These are phyloP conservation scores for Cyclotella baltica DNA, from an alignment of 108 stramenopile genomes.

Conservation along the genomic window DNA sequence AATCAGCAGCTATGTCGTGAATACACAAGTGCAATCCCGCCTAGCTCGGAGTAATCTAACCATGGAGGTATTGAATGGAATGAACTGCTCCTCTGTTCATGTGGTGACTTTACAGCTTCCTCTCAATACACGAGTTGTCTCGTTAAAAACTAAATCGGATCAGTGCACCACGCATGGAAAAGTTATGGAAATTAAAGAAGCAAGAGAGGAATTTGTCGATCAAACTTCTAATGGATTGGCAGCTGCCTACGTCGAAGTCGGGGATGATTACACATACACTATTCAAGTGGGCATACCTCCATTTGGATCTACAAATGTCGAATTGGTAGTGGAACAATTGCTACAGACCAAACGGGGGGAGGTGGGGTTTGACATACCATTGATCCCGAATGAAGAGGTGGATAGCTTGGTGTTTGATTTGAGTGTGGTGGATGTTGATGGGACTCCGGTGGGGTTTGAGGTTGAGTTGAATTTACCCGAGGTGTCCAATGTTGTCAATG, in stretches of 20 bases:
- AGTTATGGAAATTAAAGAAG: conserved; percentile 16
- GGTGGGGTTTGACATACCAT: conserved; percentile 15
- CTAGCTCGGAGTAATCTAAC: conserved; percentile 14
- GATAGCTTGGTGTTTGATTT: conserved; percentile 20
- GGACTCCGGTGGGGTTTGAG: conserved; percentile 5
- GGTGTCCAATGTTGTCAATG: neutral
- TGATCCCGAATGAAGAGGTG: conserved; percentile 22
- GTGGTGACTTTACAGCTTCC: conserved; percentile 15
- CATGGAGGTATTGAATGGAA: conserved; percentile 13
- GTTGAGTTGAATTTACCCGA: conserved; percentile 2
- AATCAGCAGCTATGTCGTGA: conserved; percentile 5
- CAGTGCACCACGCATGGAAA: conserved; percentile 8
- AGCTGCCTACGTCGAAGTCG: conserved; percentile 18
- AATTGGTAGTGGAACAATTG: conserved; percentile 17
- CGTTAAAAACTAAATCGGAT: conserved; percentile 9
- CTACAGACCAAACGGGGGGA: conserved; percentile 11
- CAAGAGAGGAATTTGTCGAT: conserved; percentile 12
- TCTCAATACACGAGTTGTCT: conserved; percentile 13
- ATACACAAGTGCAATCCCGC: conserved; percentile 11
- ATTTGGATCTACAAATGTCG: conserved; percentile 8
- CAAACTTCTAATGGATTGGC: conserved; percentile 11
- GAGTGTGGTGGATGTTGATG: conserved; percentile 5
- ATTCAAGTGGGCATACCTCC: conserved; percentile 19
- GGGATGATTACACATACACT: conserved; percentile 18
- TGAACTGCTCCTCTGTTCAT: conserved; percentile 26